Evolutionary conservation across 1,284 basidiomycete genomes (phyloP), one percentile per base, ranked within the genome.

Genomic region (Apiotrichum siamense): DNA sequence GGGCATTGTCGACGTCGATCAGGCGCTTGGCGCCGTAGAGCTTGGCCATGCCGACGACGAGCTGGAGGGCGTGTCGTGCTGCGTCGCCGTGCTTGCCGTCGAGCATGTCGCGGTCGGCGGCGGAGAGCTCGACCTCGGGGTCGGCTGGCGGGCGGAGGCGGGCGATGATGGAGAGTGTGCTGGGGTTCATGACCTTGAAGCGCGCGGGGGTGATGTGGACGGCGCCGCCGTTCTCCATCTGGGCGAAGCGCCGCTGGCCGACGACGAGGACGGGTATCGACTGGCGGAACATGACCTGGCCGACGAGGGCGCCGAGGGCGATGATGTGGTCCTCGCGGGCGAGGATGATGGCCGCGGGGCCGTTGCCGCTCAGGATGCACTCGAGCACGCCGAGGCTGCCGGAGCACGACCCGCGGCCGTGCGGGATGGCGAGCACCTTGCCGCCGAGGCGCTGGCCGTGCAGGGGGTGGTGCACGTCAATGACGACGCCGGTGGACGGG

Each of bases 381-480:
- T 54, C 53, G 9, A 54, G 41, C 20, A 54, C 31, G 7, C 41
- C 49, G 12, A 54, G 45, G 12, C 44, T 47, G 20, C 53, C 53
- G n/a, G 47, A 50, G 21, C 53, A 54, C n/a, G 40, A 44, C 0
- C 53, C 53, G 9, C 53, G 53, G 7, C 53, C 53, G n/a, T 29
- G 7, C 7, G 53, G 53, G 21, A 54, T 31, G 12, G 53, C 53
- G 39, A 54, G 49, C 2, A 54, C 37, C 13, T 29, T 33, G 9
- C 44, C 45, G 3, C 18, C 20, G 11, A 54, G 41, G 2, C 3
- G 21, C 7, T 17, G 9, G 10, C 49, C 49, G 11, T 33, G 11
- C 5, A 54, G 36, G 5, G 53, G 53, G 36, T 54, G 53, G 24
- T 49, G 47, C 17, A 50, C 44, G 45, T 54, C 53, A 9, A 54